Base-by-base conservation (phyloP, 2,329 filamentous ascomycete species). In the Clonostachys byssicola region DNA sequence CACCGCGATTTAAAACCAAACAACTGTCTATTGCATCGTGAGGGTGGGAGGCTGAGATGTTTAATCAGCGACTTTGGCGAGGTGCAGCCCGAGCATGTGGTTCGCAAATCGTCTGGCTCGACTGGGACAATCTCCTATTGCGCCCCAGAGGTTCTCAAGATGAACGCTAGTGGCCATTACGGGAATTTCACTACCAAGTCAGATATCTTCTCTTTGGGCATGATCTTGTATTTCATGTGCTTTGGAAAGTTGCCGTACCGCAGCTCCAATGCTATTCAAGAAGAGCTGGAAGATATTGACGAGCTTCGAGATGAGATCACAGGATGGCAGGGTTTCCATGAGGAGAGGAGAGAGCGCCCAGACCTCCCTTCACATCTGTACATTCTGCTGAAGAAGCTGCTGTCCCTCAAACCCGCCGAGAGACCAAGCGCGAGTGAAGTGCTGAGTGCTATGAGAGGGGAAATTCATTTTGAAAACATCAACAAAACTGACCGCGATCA, bases 141-240 rank as follows among this genome's bases (percentile, higher is more conserved):
- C 65, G 94, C 94, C 0, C 94, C 94, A 0, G 94, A 99, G 65
- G 95, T 99, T 0, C 72, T 99, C 33, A 83, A 80, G 44, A 79
- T 80, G 54, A 85, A 83, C 48, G 14, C 36, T 12, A 68, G 78
- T 0, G 92, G 92, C 1, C 78, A 78, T 1, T 92, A 89, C 56
- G 91, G 88, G 8, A 96, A 97, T 61, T 99, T 99, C 59, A 96
- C 91, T 0, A 92, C 89, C 23, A 99, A 97, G 61, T 96, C 92
- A 0, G 94, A 99, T 60, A 88, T 99, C n/a, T 99, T 99, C 66
- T 96, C 92, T 1, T 73, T 99, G 0, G 94, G 94, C 43, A 96
- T 99, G 92, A 97, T 97, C 47, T 77, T 99, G 5, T 95, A 97
- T 65, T 99, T 99, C 61, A 87, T 99, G 77, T 99, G 94, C 63